Evolutionary conservation across 208 protist species (phyloP).

Genomic region (Borovskyia barvae): DNA sequence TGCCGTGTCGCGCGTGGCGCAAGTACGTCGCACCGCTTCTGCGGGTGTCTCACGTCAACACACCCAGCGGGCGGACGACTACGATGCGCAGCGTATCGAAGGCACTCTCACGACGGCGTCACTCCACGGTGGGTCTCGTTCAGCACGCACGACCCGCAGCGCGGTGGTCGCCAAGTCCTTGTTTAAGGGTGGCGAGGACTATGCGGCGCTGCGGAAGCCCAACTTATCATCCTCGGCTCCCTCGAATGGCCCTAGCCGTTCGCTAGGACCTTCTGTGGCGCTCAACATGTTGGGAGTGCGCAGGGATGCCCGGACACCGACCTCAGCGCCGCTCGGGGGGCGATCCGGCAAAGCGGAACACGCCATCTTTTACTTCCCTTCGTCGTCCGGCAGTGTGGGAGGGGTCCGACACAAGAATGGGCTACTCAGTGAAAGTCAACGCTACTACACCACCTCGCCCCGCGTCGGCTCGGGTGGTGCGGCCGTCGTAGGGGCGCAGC

Average conservation of each 20-base stretch:
- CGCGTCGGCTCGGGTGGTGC: background rate
- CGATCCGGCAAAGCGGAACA: background rate
- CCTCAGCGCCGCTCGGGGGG: no score
- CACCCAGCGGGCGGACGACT: background rate
- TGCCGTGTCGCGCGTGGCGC: constrained; percentile 2
- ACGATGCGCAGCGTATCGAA: background rate
- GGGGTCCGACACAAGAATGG: background rate
- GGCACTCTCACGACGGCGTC: no score
- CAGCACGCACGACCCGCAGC: no score
- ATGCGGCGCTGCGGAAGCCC: no score
- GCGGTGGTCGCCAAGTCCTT: no score
- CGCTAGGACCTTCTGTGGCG: no score
- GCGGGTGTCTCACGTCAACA: constrained; percentile 1
- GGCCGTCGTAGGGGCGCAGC: background rate
- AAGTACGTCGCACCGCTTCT: constrained; percentile 15
- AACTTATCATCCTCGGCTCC: no score
- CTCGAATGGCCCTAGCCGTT: no score
- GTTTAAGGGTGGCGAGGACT: no score
- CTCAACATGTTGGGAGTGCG: no score
- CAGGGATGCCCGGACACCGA: no score
- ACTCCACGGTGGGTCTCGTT: constrained; percentile 3
- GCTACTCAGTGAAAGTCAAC: constrained; percentile 2
- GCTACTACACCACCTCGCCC: constrained; percentile 4
- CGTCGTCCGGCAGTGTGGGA: background rate
- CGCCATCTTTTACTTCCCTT: background rate